Conservation (phyloP, 805 yeast genomes). For the Yamadazyma scolyti region DNA sequence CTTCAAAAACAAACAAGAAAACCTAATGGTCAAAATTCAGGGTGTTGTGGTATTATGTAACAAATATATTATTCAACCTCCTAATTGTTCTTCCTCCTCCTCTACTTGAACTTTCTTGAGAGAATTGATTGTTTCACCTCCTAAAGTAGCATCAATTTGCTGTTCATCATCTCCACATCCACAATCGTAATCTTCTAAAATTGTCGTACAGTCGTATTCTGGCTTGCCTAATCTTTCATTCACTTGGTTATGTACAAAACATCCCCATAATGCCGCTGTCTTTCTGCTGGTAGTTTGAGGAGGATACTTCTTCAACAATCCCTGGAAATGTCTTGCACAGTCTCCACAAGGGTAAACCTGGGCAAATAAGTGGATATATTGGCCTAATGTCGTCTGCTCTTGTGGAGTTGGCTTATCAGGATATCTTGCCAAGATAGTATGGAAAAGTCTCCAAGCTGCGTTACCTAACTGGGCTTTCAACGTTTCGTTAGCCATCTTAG, state of each 20-base stretch:
- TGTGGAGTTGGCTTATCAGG: constrained; percentile 73
- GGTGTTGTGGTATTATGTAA: constrained; percentile 32
- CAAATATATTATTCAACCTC: constrained; percentile 22
- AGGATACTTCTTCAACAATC: constrained; percentile 66
- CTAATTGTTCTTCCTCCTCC: constrained; percentile 45
- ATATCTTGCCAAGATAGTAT: constrained; percentile 86
- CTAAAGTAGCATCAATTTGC: constrained; percentile 40
- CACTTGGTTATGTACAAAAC: constrained; percentile 85
- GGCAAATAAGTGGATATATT: constrained; percentile 71
- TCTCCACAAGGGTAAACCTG: constrained; percentile 97
- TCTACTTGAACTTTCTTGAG: constrained; percentile 41
- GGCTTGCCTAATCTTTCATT: constrained; percentile 67
- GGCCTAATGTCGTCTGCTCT: constrained; percentile 59
- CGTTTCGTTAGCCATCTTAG: constrained; percentile 86
- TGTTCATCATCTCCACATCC: constrained; percentile 85
- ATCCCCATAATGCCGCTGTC: constrained; percentile 94
- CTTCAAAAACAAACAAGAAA: constrained; percentile 10
- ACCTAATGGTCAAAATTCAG: constrained; percentile 6
- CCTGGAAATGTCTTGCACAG: constrained; percentile 87
- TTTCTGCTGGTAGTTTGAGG: constrained; percentile 78
- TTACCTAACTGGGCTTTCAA: constrained; percentile 81
- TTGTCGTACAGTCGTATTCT: constrained; percentile 77
- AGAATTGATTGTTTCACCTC: constrained; percentile 32
- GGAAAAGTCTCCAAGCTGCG: constrained; percentile 87
- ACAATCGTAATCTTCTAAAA: constrained; percentile 90